Percentiles rank a stretch among this genome's conserved stretches.
phyloP scores from a whole-genome alignment of 305 asterid species.

The Fraxinus paxiana region DNA sequence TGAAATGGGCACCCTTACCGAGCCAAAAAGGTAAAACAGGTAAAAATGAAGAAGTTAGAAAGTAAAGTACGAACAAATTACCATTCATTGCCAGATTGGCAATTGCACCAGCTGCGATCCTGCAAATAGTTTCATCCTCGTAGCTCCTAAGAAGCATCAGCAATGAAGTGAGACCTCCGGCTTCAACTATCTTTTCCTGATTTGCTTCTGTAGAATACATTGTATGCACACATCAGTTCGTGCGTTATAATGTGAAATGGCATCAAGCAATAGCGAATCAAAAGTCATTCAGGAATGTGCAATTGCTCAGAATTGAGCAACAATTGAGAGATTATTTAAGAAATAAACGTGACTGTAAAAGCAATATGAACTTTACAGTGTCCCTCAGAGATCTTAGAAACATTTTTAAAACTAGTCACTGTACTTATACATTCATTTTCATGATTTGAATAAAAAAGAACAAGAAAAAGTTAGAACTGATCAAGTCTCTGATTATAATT shows the following conservation, averaged over 20 bases:
- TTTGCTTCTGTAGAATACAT: slow-evolving; percentile 56
- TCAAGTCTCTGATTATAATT: slow-evolving; percentile 6
- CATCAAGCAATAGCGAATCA: background rate
- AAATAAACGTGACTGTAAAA: background rate
- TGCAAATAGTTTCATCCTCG: slow-evolving; percentile 88
- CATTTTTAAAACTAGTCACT: background rate
- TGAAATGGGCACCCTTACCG: background rate
- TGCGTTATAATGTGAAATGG: slow-evolving; percentile 1
- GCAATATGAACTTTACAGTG: background rate
- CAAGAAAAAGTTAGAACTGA: slow-evolving; percentile 3
- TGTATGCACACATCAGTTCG: slow-evolving; percentile 13
- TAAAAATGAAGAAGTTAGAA: background rate
- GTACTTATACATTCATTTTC: background rate
- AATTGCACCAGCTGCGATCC: slow-evolving; percentile 99
- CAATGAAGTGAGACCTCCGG: slow-evolving; percentile 95
- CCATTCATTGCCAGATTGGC: slow-evolving; percentile 99
- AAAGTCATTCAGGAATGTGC: background rate
- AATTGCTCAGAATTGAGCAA: slow-evolving; percentile 2
- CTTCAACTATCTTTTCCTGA: slow-evolving; percentile 95
- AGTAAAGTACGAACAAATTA: slow-evolving; percentile 16
- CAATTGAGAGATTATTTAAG: background rate
- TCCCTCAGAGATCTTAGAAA: background rate
- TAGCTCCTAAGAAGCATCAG: slow-evolving; percentile 87
- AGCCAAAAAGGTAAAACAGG: background rate
- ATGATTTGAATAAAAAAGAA: background rate